Conservation (phyloP, 1,284 basidiomycete species). For the Pisolithus thermaeus region DNA sequence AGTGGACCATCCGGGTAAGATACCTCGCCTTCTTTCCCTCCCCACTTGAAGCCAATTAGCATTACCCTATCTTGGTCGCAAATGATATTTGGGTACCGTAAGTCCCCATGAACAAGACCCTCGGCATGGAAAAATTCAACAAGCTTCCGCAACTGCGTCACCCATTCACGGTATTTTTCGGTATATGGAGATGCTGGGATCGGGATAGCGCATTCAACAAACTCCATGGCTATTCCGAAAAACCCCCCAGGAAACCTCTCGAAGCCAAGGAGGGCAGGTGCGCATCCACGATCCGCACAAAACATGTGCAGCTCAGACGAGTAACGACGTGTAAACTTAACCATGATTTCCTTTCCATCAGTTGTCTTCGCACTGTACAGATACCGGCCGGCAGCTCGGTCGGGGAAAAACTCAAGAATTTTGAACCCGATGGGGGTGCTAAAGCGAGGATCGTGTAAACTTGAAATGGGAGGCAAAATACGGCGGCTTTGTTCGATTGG, state of each 20-base stretch:
- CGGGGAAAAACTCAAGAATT: too few relatives aligned
- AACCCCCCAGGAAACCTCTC: background rate
- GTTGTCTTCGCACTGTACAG: background rate
- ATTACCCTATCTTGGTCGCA: background rate
- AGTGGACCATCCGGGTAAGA: background rate
- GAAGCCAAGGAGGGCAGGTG: background rate
- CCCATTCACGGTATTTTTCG: background rate
- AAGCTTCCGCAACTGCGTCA: background rate
- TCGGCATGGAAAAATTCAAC: background rate
- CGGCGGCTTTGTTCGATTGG: too few relatives aligned
- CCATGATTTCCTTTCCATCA: background rate
- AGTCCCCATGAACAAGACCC: background rate
- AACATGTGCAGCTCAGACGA: background rate
- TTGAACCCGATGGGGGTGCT: too few relatives aligned
- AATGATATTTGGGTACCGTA: background rate
- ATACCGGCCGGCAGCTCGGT: background rate
- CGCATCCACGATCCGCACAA: background rate
- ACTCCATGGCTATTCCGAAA: conserved; percentile 1
- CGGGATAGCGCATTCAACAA: background rate
- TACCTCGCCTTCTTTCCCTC: background rate
- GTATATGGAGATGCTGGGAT: background rate
- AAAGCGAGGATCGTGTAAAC: too few relatives aligned
- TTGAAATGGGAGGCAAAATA: too few relatives aligned
- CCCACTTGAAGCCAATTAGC: background rate
- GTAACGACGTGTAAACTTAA: background rate